These are phyloP conservation scores for Penicillium sp. DNA, from an alignment of 2,329 filamentous ascomycete genomes.

Conservation along the genomic window DNA sequence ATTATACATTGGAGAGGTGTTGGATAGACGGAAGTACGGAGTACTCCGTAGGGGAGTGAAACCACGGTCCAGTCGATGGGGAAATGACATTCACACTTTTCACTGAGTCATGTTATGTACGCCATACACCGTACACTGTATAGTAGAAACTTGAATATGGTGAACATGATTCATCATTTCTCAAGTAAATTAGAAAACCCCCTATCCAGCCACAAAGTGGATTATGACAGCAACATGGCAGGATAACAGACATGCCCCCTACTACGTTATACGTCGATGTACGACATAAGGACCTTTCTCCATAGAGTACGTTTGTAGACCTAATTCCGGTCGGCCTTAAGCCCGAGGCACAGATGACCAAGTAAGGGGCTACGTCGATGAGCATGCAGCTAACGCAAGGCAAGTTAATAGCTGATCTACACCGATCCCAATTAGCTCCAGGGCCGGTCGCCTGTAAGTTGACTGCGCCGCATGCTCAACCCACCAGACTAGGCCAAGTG, in stretches of 20 bases:
- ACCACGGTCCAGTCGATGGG: background rate
- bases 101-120: no score
- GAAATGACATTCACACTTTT: background rate
- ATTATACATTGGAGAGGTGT: no score
- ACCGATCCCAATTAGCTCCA: conserved; percentile 1
- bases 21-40: no score
- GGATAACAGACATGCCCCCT: background rate
- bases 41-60: background rate
- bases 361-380: background rate
- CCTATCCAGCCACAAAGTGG: background rate
- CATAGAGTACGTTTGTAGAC: no score
- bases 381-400: background rate
- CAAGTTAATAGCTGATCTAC: conserved; percentile 4
- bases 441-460: background rate
- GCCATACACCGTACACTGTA: no score
- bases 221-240: background rate
- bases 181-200: background rate
- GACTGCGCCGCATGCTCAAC: conserved; percentile 5
- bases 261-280: no score
- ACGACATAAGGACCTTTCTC: no score
- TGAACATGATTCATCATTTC: no score
- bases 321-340: background rate
- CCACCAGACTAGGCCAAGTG: background rate
- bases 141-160: no score
- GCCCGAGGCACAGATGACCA: background rate